Conservation (phyloP, 305 asterid species). For the Fraxinus dipetala region DNA sequence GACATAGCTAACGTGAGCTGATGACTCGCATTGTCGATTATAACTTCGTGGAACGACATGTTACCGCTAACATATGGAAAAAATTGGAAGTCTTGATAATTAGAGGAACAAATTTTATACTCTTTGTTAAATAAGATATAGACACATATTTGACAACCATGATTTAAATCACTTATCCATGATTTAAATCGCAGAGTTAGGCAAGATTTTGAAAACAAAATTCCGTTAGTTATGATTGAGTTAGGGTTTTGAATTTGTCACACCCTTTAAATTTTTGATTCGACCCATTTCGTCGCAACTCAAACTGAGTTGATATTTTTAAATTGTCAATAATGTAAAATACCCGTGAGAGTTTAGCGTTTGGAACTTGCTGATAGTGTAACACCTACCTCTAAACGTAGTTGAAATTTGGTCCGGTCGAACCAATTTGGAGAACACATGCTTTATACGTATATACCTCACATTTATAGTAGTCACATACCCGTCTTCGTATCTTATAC, state of each 20-base stretch:
- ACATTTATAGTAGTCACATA: neutral
- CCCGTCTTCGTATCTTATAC: neutral
- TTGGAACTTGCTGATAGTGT: neutral
- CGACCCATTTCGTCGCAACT: neutral
- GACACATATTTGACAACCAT: no score
- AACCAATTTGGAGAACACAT: neutral
- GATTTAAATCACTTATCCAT: neutral
- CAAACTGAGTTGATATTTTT: neutral
- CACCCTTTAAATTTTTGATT: neutral
- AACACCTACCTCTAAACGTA: neutral
- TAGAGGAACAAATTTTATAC: no score
- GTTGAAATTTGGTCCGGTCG: neutral
- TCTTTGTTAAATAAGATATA: no score
- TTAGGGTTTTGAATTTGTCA: neutral
- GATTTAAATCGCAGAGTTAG: neutral
- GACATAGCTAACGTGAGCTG: no score
- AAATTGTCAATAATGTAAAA: neutral
- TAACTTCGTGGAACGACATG: no score
- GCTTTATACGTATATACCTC: neutral
- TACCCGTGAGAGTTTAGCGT: neutral
- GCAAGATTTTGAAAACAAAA: no score
- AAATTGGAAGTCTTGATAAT: no score
- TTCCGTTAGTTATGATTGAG: neutral
- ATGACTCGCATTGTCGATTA: no score
- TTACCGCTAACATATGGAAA: no score